Base-by-base conservation (phyloP, 306 rosid genomes). In the Spatholobus suberectus region DNA sequence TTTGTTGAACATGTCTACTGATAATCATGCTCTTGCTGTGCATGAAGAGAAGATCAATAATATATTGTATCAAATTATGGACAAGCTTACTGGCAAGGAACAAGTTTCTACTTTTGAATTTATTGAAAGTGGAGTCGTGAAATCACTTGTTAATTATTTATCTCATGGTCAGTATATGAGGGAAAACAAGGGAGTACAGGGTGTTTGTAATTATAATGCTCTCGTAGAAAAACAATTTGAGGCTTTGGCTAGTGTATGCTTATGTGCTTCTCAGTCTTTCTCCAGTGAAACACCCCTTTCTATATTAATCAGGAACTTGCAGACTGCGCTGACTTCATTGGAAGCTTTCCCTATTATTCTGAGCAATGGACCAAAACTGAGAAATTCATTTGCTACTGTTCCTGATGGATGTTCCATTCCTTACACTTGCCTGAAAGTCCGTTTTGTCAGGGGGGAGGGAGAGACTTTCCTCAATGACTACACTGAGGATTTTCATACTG, bases 41-140 rank as follows among this genome's bases (percentile, higher is more conserved):
- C 61, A 76, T 71, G 97, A 94, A 82, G 97, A 91, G 76, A 82
- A 84, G 69, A 75, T 86, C 70, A 88, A 81, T 79, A 69, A 73
- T 75, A 72, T 90, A 77, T 83, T 94, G 78, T 80, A 79, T 85
- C 91, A 91, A 84, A 83, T 96, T 71, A 80, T 96, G 87, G 90
- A 83, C 77, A 91, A 82, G 89, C 93, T 96, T 49, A 82, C 87
- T 66, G 93, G 97, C 80, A 86, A 84, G 67, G 99, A 96, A 67
- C 89, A 92, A 80, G 90, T 96, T 84, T 96, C 99, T 72, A 96
- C 99, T 65, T 96, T 96, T 88, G 99, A 96, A 75, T 96, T 96
- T 80, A 85, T 92, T 73, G 99, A 96, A 84, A 94, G 98, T 87
- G 98, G 98, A 83, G 85, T 96, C 40, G 91, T 90, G 73, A 92